Percentiles rank a stretch among this genome's conserved stretches.
Conservation (phyloP, 495 filamentous ascomycete genomes). For the Penicillium odoratum region DNA sequence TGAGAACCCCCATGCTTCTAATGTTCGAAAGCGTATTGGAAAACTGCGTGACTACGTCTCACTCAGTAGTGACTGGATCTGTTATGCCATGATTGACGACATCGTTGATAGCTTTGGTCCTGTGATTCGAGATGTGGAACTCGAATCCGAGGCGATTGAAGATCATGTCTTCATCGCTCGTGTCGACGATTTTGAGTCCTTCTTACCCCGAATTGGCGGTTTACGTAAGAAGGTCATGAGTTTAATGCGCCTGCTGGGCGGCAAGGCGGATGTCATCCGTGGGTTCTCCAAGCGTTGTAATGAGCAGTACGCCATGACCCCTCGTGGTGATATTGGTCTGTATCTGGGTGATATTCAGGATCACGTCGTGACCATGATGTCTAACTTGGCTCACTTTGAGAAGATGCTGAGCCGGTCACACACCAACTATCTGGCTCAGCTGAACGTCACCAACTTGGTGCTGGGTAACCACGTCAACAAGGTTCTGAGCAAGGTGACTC, state of each 20-base stretch:
- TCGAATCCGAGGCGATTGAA: conserved; percentile 89
- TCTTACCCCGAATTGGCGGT: conserved; percentile 84
- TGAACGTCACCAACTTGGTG: conserved; percentile 84
- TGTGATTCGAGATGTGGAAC: conserved; percentile 79
- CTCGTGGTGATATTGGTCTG: conserved; percentile 91
- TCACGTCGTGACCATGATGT: conserved; percentile 99
- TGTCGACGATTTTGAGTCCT: conserved; percentile 79
- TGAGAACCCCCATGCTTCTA: conserved; percentile 76
- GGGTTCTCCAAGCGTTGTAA: conserved; percentile 99
- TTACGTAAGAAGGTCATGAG: conserved; percentile 94
- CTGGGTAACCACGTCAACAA: conserved; percentile 80
- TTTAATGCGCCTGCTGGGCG: conserved; percentile 86
- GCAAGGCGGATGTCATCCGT: conserved; percentile 95
- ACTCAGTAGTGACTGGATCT: conserved; percentile 95
- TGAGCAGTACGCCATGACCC: conserved; percentile 90
- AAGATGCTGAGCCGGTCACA: conserved; percentile 97
- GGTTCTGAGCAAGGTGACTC: conserved; percentile 90
- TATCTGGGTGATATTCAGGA: conserved; percentile 98
- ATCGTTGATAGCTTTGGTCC: conserved; percentile 96
- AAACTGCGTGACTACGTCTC: conserved; percentile 91
- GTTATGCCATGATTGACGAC: conserved; percentile 97
- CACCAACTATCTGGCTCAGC: conserved; percentile 92
- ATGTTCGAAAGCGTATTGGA: conserved; percentile 88
- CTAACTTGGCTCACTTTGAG: conserved; percentile 90
- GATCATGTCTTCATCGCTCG: conserved; percentile 91